Percentiles rank a stretch among this genome's conserved stretches.
Conservation (phyloP, 2,329 filamentous ascomycete genomes). For the Xylariaceae sp. region DNA sequence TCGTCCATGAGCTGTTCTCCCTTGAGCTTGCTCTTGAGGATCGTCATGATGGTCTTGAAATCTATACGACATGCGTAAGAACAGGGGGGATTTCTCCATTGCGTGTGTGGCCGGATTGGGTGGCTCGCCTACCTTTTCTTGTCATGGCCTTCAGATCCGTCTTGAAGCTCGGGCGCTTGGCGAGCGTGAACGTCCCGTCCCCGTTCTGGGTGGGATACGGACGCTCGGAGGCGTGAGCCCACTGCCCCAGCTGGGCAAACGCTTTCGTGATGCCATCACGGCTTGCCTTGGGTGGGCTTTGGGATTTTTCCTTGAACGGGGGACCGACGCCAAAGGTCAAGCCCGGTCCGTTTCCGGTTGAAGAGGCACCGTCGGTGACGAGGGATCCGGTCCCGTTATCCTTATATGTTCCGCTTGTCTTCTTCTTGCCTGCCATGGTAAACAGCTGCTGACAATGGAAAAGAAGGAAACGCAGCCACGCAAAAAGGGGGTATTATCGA, state of each 20-base stretch:
- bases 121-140: constrained; percentile 35
- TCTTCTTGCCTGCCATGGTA: constrained; percentile 16
- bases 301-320: constrained; percentile 19
- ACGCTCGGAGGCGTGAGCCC: constrained; percentile 46
- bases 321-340: constrained; percentile 14
- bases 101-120: no score
- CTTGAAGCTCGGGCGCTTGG: constrained; percentile 46
- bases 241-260: constrained; percentile 31
- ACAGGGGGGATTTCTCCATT: no score
- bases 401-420: constrained; percentile 8
- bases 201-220: constrained; percentile 59
- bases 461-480: not conserved
- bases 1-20: constrained; percentile 62
- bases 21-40: constrained; percentile 58
- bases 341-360: constrained; percentile 10
- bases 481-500: not conserved
- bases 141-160: constrained; percentile 54
- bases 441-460: constrained; percentile 11
- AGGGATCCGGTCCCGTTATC: constrained; percentile 12
- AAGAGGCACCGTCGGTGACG: constrained; percentile 12
- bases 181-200: constrained; percentile 52
- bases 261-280: constrained; percentile 31
- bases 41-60: constrained; percentile 54
- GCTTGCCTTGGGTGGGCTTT: constrained; percentile 23
- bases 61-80: constrained; percentile 46